Conservation (phyloP, 1,284 basidiomycete species). For the Trichosporon sp. region DNA sequence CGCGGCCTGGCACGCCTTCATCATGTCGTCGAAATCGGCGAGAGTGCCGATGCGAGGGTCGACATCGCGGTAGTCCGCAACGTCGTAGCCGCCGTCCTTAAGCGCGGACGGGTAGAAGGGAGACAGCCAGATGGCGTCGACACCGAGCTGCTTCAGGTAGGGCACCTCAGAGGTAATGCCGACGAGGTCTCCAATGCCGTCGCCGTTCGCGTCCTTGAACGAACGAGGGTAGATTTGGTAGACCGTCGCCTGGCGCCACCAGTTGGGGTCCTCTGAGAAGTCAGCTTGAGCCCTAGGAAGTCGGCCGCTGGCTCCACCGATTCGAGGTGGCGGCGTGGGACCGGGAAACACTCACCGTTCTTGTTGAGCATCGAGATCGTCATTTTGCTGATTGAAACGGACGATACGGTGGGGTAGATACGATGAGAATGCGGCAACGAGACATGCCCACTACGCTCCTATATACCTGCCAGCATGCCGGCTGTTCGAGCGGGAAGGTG, state of each 20-base stretch:
- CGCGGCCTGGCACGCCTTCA: slow-evolving; percentile 64
- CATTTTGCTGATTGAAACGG: neutral
- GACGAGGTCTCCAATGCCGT: slow-evolving; percentile 73
- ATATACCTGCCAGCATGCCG: neutral
- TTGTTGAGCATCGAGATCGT: slow-evolving; percentile 12
- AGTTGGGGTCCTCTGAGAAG: slow-evolving; percentile 42
- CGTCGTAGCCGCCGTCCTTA: slow-evolving; percentile 73
- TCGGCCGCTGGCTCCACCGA: neutral
- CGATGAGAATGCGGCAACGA: neutral
- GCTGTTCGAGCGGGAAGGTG: neutral
- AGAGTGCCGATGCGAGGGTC: slow-evolving; percentile 73
- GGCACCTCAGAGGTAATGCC: slow-evolving; percentile 69
- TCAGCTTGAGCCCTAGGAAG: neutral
- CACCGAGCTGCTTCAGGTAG: slow-evolving; percentile 70
- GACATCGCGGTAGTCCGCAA: slow-evolving; percentile 73
- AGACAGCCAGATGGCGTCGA: slow-evolving; percentile 72
- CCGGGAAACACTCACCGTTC: neutral
- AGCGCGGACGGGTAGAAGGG: slow-evolving; percentile 72
- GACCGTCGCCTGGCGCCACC: slow-evolving; percentile 69
- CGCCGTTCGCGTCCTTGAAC: slow-evolving; percentile 72
- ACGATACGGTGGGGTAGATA: neutral
- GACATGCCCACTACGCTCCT: neutral
- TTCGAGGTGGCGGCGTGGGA: neutral
- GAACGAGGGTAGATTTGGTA: slow-evolving; percentile 75
- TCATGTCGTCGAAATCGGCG: slow-evolving; percentile 67